Evolutionary conservation across 2,329 filamentous ascomycete species (phyloP), one percentile per base, ranked within the genome.

Genomic region (Fusarium poae): DNA sequence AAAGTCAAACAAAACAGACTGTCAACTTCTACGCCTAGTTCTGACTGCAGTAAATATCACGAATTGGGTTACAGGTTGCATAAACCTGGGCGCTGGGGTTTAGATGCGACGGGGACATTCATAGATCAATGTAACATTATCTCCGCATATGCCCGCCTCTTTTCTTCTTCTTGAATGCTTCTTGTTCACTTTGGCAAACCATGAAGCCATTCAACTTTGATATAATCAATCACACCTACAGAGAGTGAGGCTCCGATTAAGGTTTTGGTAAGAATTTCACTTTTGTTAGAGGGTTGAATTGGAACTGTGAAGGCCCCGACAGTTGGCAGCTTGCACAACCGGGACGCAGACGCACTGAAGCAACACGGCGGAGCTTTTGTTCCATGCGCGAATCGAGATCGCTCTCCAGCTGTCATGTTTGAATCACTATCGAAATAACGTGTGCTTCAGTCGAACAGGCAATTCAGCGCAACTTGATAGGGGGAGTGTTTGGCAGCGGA

Each of bases 1-100:
- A 12, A 30, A 40, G 12, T 18, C 42, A 7, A 29, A 30, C 49
- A 87, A 7, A 29, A 30, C 49, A 87, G 85, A 88, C 86, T 32
- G 86, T 88, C 81, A 88, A 85, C 77, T 85, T 85, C 74, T 85
- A 85, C 72, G 83, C 83, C 61, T 85, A 80, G 79, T 70, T 57
- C 53, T 48, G 52, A 39, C 48, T 23, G 59, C 37, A 34, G 42
- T 61, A 48, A 46, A 46, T 65, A 54, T 54, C 50, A 52, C 44
- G 62, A 56, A 43, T 48, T 65, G 58, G 57, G 44, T 60, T 63
- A 70, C 42, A 52, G 42, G 57, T 57, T 50, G 59, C 32, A 45
- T 25, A 35, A 59, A 57, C 57, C 52, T 51, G 49, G 66, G 66
- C 57, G 63, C 58, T 52, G 62, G 62, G 66, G 59, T 52, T 57